Conservation (phyloP, 2,329 filamentous ascomycete genomes). For the Leptographium galeiforme region DNA sequence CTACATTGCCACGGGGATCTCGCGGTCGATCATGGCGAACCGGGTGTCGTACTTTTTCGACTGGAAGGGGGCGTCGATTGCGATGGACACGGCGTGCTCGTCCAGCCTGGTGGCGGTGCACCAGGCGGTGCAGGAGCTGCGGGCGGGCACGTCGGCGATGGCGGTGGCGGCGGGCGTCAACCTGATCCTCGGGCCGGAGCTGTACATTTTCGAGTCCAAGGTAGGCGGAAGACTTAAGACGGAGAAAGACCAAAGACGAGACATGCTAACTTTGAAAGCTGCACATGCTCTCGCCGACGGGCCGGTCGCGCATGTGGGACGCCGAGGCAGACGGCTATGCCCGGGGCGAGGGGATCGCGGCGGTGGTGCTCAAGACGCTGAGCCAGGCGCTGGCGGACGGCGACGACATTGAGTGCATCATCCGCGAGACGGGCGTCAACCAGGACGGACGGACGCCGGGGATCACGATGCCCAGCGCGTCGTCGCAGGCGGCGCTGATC, state of each 20-base stretch:
- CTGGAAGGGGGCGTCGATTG: slow-evolving; percentile 18
- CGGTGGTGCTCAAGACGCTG: slow-evolving; percentile 23
- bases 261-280: too few species aligned
- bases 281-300: slow-evolving; percentile 10
- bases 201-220: slow-evolving; percentile 10
- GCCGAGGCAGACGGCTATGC: slow-evolving; percentile 29
- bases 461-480: slow-evolving; percentile 22
- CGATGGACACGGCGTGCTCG: slow-evolving; percentile 27
- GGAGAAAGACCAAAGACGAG: too few species aligned
- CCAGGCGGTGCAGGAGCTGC: slow-evolving; percentile 9
- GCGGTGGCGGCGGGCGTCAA: slow-evolving; percentile 3
- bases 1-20: slow-evolving; percentile 17
- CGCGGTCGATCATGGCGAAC: slow-evolving; percentile 19
- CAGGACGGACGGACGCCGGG: slow-evolving; percentile 22
- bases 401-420: slow-evolving; percentile 20
- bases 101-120: slow-evolving; percentile 17
- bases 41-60: slow-evolving; percentile 24
- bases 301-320: slow-evolving; percentile 17
- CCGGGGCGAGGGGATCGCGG: slow-evolving; percentile 27
- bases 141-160: slow-evolving; percentile 1
- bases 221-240: too few species aligned
- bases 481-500: slow-evolving; percentile 27
- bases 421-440: slow-evolving; percentile 18
- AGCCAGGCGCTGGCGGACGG: slow-evolving; percentile 23
- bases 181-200: slow-evolving; percentile 8